Evolutionary conservation across 768 basidiomycete species (phyloP).

Genomic region (Lactarius vividus): DNA sequence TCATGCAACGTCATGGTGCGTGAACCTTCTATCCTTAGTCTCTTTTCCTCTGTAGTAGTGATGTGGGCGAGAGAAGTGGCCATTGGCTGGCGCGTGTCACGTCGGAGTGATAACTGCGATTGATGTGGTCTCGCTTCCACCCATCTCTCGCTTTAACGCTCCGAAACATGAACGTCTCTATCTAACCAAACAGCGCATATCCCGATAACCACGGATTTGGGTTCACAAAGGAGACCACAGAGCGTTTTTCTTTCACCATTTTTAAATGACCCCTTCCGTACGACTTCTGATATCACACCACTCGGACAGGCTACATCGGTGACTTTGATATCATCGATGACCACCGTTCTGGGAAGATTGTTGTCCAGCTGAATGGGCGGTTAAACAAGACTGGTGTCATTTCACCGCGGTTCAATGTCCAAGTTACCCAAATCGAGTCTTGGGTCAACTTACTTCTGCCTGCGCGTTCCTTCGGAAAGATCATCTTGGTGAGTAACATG

Average conservation of each 20-base stretch:
- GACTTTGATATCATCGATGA: conserved; percentile 99
- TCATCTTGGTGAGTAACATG: conserved; percentile 71
- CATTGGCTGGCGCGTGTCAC: neutral
- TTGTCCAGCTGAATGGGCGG: conserved; percentile 96
- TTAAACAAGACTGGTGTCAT: conserved; percentile 99
- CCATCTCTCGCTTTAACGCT: conserved; percentile 80
- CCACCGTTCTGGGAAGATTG: conserved; percentile 97
- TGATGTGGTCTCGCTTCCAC: conserved; percentile 58
- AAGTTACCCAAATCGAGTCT: conserved; percentile 85
- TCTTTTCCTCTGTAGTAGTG: conserved; percentile 2
- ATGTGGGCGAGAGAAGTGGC: neutral
- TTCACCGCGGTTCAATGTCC: conserved; percentile 98
- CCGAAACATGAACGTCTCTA: conserved; percentile 64
- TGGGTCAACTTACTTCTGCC: conserved; percentile 98
- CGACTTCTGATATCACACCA: conserved; percentile 1
- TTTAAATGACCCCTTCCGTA: neutral
- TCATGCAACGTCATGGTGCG: conserved; percentile 99
- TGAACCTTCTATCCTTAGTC: conserved; percentile 6
- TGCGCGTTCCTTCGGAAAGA: conserved; percentile 92
- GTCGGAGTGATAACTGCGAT: conserved; percentile 88
- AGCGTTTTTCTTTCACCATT: conserved; percentile 13
- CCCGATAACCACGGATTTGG: conserved; percentile 38
- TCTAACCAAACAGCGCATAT: conserved; percentile 58
- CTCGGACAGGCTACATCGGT: conserved; percentile 82
- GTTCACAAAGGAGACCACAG: conserved; percentile 61